Evolutionary conservation across 495 filamentous ascomycete species (phyloP), one percentile per base, ranked within the genome.

Genomic region (Bacidia gigantensis): DNA sequence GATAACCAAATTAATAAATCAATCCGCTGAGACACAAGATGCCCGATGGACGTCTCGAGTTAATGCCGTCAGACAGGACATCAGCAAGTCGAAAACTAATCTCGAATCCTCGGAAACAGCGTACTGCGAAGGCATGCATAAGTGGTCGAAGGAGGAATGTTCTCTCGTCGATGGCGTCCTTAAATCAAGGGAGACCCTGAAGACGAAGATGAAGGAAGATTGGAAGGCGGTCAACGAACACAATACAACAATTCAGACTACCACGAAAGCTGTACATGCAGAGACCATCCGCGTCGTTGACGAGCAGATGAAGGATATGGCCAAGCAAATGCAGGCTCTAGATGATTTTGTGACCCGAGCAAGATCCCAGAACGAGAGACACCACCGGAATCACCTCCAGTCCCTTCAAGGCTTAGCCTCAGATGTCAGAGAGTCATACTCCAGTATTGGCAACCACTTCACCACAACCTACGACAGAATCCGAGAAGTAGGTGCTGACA

Each of bases 311-410:
- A 75, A 74, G 38, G 82, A 93, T 52, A 83, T 98, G 68, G 82
- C 84, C 52, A 73, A 72, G 7, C 87, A 97, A 67, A 90, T 98
- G 79, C 76, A 76, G 56, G 83, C 86, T 5, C 73, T 97, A 3
- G 92, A 95, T 66, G 85, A 88, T 54, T 95, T 95, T 56, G 86
- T 96, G 29, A 73, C 84, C 24, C 84, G 85, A 42, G 88, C 93
- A 12, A 80, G 82, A 51, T 82, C 77, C 3, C 83, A 92, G 56
- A 96, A 96, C 61, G 76, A 83, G 38, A 64, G 67, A 11, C 88
- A 92, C 63, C 79, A 88, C 58, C 70, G 80, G 26, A 74, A 72
- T 35, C 82, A 92, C 56, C 60, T 77, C 2, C 59, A 65, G 3
- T 85, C 81, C 1, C 64, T 95, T 3, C 58, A 71, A 29, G 67